These are phyloP conservation scores for Dipodascus albidus DNA, from an alignment of 805 yeast species.

Conservation along the genomic window DNA sequence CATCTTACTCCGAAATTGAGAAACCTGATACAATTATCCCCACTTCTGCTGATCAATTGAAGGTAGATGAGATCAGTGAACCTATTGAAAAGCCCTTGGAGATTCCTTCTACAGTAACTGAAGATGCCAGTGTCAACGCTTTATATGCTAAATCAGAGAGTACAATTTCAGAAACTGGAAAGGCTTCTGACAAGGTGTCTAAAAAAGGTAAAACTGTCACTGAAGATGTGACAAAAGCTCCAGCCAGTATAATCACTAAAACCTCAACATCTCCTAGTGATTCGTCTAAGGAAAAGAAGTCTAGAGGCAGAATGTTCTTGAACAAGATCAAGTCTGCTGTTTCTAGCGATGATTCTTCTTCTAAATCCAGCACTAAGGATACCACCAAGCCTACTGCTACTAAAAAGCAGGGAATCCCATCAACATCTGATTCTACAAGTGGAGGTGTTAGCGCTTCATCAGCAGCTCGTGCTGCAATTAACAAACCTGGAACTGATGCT, in stretches of 20 bases:
- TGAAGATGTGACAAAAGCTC: background rate
- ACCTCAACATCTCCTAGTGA: background rate
- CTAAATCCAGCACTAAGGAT: background rate
- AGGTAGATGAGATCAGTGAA: no score
- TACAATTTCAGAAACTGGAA: no score
- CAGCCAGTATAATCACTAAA: background rate
- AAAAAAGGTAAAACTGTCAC: no score
- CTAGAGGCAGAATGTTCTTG: background rate
- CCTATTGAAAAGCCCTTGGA: no score
- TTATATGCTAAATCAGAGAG: no score
- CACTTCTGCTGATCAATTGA: no score
- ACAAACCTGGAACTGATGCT: conserved; percentile 5
- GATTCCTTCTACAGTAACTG: no score
- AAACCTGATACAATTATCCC: background rate
- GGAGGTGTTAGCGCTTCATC: conserved; percentile 4
- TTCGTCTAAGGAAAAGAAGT: background rate
- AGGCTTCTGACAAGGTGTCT: no score
- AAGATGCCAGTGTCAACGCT: no score
- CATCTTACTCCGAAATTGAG: background rate
- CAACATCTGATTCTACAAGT: background rate
- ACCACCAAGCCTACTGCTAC: background rate
- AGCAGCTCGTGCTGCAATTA: conserved; percentile 1
- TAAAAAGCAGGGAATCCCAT: background rate
- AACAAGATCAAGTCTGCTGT: background rate
- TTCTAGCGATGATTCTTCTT: background rate